Percentiles rank a stretch among this genome's conserved stretches.
phyloP scores from a whole-genome alignment of 805 yeast species.

The Ogataea chonburiensis region DNA sequence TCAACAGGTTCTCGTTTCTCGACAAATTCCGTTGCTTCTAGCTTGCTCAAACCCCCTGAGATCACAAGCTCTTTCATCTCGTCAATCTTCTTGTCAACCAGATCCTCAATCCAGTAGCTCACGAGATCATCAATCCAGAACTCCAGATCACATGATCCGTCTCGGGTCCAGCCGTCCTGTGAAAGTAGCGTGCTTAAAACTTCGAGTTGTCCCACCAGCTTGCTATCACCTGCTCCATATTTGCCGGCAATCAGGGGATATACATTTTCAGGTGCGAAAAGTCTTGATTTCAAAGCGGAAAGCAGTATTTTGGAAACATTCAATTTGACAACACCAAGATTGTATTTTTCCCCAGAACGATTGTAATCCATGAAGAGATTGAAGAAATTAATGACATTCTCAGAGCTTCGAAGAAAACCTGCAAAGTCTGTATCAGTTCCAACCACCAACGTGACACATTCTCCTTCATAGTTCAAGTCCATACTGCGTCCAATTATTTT shows the following conservation, averaged over 20 bases:
- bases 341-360: slow-evolving; percentile 5
- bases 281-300: slow-evolving; percentile 20
- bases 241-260: slow-evolving; percentile 29
- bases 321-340: slow-evolving; percentile 17
- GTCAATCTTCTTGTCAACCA: slow-evolving; percentile 28
- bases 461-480: slow-evolving; percentile 6
- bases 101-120: slow-evolving; percentile 29
- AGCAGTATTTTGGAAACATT: slow-evolving; percentile 23
- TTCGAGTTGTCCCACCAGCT: slow-evolving; percentile 15
- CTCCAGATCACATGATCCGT: slow-evolving; percentile 33
- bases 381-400: slow-evolving; percentile 24
- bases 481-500: slow-evolving; percentile 15
- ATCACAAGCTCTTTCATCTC: slow-evolving; percentile 25
- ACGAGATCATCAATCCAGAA: slow-evolving; percentile 35
- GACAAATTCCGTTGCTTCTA: slow-evolving; percentile 7
- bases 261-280: slow-evolving; percentile 27
- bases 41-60: slow-evolving; percentile 10
- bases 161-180: slow-evolving; percentile 30
- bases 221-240: slow-evolving; percentile 12
- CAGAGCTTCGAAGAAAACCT: slow-evolving; percentile 20
- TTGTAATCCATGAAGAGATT: slow-evolving; percentile 20
- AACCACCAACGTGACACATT: slow-evolving; percentile 7
- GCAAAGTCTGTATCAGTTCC: slow-evolving; percentile 2
- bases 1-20: slow-evolving; percentile 8
- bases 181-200: slow-evolving; percentile 25